phyloP scores from a whole-genome alignment of 2,329 filamentous ascomycete genomes.

The Fusarium clavum region DNA sequence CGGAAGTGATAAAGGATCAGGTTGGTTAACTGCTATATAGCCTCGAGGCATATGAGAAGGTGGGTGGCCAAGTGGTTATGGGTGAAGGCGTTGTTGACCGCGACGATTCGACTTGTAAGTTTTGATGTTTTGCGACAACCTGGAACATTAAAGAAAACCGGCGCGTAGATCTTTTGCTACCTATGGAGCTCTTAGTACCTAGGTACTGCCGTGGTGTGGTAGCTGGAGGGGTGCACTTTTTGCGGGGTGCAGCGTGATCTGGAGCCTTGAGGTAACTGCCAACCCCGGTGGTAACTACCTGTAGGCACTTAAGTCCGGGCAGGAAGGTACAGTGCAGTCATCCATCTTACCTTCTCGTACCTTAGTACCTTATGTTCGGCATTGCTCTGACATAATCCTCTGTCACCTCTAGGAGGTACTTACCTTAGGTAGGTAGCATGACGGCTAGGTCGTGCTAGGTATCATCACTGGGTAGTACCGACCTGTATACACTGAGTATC shows the following conservation, averaged over 20 bases:
- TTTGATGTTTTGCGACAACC: conserved; percentile 27
- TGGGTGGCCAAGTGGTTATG: background rate
- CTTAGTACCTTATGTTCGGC: background rate
- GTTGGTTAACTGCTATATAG: background rate
- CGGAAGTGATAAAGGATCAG: background rate
- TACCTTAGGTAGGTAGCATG: no score
- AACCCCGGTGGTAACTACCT: background rate
- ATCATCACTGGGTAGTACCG: no score
- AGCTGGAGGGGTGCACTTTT: conserved; percentile 41
- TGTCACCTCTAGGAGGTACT: background rate
- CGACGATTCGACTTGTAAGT: conserved; percentile 10
- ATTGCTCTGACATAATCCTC: background rate
- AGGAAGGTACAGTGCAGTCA: background rate
- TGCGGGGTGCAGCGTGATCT: conserved; percentile 34
- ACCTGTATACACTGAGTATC: background rate
- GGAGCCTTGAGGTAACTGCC: background rate
- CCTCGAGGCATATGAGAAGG: background rate
- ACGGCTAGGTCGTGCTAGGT: no score
- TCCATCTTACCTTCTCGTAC: background rate
- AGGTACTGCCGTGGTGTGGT: background rate
- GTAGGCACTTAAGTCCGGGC: background rate
- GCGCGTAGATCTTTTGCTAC: conserved; percentile 10
- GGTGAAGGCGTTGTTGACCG: background rate
- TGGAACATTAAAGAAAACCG: conserved; percentile 3
- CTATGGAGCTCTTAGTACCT: conserved; percentile 19